Percentiles rank a stretch among this genome's conserved stretches.
Evolutionary conservation across 164 flowering plant genomes (phyloP).

Genomic region (Nymphaea thermarum): DNA sequence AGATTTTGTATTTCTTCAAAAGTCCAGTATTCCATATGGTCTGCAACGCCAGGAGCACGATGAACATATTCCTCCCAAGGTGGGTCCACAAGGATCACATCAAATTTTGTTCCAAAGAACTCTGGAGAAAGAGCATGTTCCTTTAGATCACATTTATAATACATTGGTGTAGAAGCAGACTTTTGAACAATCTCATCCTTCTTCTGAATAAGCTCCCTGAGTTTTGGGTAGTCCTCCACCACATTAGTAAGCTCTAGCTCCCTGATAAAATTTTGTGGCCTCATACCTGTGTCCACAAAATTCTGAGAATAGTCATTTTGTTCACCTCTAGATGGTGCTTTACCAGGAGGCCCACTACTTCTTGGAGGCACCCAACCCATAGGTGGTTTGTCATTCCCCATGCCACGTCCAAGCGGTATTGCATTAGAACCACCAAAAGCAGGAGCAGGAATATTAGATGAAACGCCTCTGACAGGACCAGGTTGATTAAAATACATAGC

Average conservation of each 20-base stretch:
- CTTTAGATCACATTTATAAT: slow-evolving; percentile 69
- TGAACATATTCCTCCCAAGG: slow-evolving; percentile 99
- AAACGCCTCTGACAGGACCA: slow-evolving; percentile 56
- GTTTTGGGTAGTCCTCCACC: slow-evolving; percentile 96
- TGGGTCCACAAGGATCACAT: slow-evolving; percentile 96
- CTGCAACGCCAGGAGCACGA: slow-evolving; percentile 94
- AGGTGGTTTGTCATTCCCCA: slow-evolving; percentile 48
- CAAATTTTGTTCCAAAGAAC: slow-evolving; percentile 89
- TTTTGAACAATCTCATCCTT: slow-evolving; percentile 95
- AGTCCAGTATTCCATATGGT: slow-evolving; percentile 91
- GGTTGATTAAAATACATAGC: slow-evolving; percentile 63
- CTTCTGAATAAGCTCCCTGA: slow-evolving; percentile 94
- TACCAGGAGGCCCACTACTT: slow-evolving; percentile 62
- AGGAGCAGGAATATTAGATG: slow-evolving; percentile 48
- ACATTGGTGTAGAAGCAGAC: slow-evolving; percentile 84
- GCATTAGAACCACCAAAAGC: slow-evolving; percentile 30
- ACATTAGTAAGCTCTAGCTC: slow-evolving; percentile 93
- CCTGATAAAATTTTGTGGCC: slow-evolving; percentile 93
- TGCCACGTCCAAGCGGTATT: slow-evolving; percentile 45
- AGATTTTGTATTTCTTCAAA: slow-evolving; percentile 90
- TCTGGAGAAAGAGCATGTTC: slow-evolving; percentile 77
- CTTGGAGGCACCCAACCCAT: slow-evolving; percentile 72
- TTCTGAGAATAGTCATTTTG: slow-evolving; percentile 99
- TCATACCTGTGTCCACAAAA: slow-evolving; percentile 97
- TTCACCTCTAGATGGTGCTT: slow-evolving; percentile 99